Conservation (phyloP, 495 filamentous ascomycete species). For the Aspergillus bertholletiae region DNA sequence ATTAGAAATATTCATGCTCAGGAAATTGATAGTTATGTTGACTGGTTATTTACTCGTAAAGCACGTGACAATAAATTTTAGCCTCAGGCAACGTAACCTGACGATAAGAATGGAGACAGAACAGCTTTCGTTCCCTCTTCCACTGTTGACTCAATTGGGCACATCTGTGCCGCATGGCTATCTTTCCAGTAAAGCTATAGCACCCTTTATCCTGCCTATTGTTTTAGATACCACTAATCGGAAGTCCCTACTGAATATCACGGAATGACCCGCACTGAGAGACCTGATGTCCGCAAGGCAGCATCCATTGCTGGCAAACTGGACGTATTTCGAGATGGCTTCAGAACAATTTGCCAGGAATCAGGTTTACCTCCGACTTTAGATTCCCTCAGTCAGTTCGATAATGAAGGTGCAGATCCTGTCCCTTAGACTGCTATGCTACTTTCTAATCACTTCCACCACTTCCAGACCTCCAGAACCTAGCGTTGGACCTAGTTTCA, state of each 20-base stretch:
- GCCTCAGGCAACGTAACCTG: background rate
- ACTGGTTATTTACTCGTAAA: background rate
- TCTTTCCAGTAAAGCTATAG: background rate
- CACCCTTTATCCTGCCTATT: background rate
- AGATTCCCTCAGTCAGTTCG: background rate
- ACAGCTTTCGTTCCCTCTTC: background rate
- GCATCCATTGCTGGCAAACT: background rate
- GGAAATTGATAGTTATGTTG: too few species aligned
- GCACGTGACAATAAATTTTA: background rate
- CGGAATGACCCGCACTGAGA: background rate
- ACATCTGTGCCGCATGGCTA: background rate
- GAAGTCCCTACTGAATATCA: background rate
- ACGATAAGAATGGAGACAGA: background rate
- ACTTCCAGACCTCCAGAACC: background rate
- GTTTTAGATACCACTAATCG: background rate
- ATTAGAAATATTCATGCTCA: too few species aligned
- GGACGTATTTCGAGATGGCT: background rate
- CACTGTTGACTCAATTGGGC: background rate
- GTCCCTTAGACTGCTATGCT: background rate
- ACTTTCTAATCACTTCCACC: background rate
- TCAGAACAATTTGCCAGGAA: background rate
- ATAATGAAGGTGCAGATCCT: background rate
- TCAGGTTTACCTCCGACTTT: background rate
- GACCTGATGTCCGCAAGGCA: background rate
- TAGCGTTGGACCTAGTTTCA: background rate